A percentile compares a stretch with the other conserved stretches of the same genome.
phyloP scores from a whole-genome alignment of 1,284 basidiomycete genomes.

The Leucoagaricus sp. region DNA sequence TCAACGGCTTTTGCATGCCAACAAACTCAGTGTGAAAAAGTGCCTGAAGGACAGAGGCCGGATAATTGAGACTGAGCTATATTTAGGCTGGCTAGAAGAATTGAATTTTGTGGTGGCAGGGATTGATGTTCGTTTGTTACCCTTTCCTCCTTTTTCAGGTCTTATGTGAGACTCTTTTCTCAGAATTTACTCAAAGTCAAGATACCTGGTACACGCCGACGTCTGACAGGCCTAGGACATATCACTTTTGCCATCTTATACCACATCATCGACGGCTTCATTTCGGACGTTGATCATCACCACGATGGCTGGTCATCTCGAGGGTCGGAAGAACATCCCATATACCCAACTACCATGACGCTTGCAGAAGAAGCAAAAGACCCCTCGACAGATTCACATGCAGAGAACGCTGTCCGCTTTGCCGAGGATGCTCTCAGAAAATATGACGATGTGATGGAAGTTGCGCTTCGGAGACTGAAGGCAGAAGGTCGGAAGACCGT shows the following conservation, averaged over 20 bases:
- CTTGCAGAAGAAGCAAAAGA: conserved; percentile 43
- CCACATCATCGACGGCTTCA: conserved; percentile 40
- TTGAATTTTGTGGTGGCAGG: conserved; percentile 37
- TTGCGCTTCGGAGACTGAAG: conserved; percentile 37
- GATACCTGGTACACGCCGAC: conserved; percentile 33
- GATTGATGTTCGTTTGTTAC: conserved; percentile 30
- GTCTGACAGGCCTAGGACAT: conserved; percentile 35
- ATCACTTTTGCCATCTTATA: conserved; percentile 39
- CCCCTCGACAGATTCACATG: conserved; percentile 36
- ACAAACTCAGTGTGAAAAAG: conserved; percentile 31
- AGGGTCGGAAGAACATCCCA: conserved; percentile 23
- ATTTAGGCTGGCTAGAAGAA: conserved; percentile 38
- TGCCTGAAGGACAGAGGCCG: conserved; percentile 24
- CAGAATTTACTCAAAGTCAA: conserved; percentile 37
- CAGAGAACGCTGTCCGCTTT: conserved; percentile 32
- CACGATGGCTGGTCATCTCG: conserved; percentile 40
- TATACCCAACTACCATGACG: conserved; percentile 38
- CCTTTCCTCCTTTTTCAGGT: neutral
- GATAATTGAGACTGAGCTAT: conserved; percentile 40
- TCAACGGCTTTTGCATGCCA: conserved; percentile 30
- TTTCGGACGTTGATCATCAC: conserved; percentile 40
- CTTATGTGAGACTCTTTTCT: conserved; percentile 1
- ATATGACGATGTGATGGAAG: conserved; percentile 36
- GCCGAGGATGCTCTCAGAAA: conserved; percentile 34
- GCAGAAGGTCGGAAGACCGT: conserved; percentile 34